Evolutionary conservation across 2,329 filamentous ascomycete genomes (phyloP).

Genomic region (Pseudomassariella vexata): DNA sequence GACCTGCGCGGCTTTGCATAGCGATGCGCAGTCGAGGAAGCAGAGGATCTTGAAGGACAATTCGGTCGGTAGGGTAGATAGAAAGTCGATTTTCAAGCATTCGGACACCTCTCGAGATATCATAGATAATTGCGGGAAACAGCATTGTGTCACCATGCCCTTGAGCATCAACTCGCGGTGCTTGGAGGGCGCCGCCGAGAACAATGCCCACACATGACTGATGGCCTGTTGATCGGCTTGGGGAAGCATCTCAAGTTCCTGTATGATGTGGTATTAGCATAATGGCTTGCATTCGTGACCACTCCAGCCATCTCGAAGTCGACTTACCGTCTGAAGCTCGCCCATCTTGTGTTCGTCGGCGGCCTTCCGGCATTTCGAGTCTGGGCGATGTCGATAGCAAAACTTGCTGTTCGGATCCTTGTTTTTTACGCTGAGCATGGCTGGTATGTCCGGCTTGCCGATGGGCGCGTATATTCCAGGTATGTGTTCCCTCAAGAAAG

Average conservation of each 20-base stretch:
- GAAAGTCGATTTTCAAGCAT: constrained; percentile 95
- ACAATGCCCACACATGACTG: constrained; percentile 94
- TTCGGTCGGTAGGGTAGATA: constrained; percentile 82
- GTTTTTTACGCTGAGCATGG: constrained; percentile 28
- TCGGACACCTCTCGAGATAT: constrained; percentile 88
- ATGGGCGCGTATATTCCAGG: constrained; percentile 81
- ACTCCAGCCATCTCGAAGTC: too few species aligned
- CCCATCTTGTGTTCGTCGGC: constrained; percentile 97
- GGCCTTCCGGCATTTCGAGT: constrained; percentile 86
- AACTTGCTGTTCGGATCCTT: constrained; percentile 75
- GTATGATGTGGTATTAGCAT: constrained; percentile 34
- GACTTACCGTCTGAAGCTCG: constrained; percentile 83
- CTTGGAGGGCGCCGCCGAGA: constrained; percentile 89
- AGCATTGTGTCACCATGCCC: constrained; percentile 93
- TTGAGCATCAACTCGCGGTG: constrained; percentile 95
- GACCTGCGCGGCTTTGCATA: constrained; percentile 94
- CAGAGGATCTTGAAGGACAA: constrained; percentile 90
- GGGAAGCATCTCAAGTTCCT: constrained; percentile 77
- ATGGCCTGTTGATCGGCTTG: constrained; percentile 90
- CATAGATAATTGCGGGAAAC: constrained; percentile 92
- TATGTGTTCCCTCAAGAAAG: constrained; percentile 87
- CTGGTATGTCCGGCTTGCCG: constrained; percentile 48
- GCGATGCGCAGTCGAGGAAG: constrained; percentile 85
- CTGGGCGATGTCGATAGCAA: constrained; percentile 92
- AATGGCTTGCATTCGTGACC: too few species aligned